Base-by-base conservation (phyloP, 345 rosid species). In the Lepidium africanum region DNA sequence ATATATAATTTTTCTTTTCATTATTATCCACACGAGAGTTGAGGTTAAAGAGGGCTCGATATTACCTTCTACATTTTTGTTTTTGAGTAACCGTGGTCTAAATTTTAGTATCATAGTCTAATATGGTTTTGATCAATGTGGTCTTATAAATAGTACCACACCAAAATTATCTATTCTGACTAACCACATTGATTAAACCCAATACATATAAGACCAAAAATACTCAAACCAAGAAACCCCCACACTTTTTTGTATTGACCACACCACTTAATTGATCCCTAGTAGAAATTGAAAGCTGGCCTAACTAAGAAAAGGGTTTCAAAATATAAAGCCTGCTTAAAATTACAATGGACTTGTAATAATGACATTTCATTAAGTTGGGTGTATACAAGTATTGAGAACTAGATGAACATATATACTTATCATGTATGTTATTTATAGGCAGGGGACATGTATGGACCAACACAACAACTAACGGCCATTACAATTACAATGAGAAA, bases 381-480 rank as follows among this genome's bases (percentile, higher is more conserved):
- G 3, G 50, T 40, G 32, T 35, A 49, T 49, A 19, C 3, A 10
- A 36, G 13, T 49, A 35, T 13, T 47, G 50, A 63, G 58, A 64
- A 64, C 10, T 50, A 15, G 57, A 64, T 49, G 69, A 21, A 35
- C 37, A 50, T 23, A 8, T n/a, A n/a, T n/a, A n/a, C n/a, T n/a
- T n/a, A n/a, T n/a, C 52, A 27, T 15, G 39, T 39, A 39, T 14
- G 15, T 67, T 43, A 6, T 55, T 14, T 53, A n/a, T 33, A 33
- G 47, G 39, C 14, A 27, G 16, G 32, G 60, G 30, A 50, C 59
- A 63, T 25, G 70, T 50, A 30, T 52, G 60, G 25, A 67, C 72
- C 63, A 56, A 43, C 14, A 17, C 32, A 17, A 16, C 36, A 43
- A 25, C 49, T 25, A 38, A 27, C 30, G 38, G 27, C 51, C 65